Percentiles rank a stretch among this genome's conserved stretches.
These are phyloP conservation scores for Phaeolepiota aurea DNA, from an alignment of 768 basidiomycete genomes.

Conservation along the genomic window DNA sequence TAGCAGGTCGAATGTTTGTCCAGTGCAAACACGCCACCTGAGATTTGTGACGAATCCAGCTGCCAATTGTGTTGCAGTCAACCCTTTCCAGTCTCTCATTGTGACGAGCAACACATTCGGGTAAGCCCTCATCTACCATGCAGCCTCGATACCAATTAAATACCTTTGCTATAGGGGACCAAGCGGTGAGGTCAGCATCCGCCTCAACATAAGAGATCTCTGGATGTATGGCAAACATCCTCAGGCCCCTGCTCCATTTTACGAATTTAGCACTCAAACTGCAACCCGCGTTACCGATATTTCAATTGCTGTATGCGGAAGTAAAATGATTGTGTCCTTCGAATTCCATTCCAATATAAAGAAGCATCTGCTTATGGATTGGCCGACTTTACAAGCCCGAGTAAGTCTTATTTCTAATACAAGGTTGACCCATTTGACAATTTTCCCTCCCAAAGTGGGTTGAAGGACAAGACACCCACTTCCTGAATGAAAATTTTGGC, in stretches of 20 bases:
- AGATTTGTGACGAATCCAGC: slow-evolving; percentile 32
- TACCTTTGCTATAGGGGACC: slow-evolving; percentile 19
- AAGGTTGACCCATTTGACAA: too few species aligned
- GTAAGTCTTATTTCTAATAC: slow-evolving; percentile 19
- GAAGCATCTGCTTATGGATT: slow-evolving; percentile 41
- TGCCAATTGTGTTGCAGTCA: slow-evolving; percentile 36
- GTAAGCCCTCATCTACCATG: slow-evolving; percentile 16
- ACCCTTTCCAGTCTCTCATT: slow-evolving; percentile 35
- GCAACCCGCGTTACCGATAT: slow-evolving; percentile 24
- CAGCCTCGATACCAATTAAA: slow-evolving; percentile 1
- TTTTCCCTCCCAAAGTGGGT: slow-evolving; percentile 38
- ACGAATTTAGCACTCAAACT: slow-evolving; percentile 31
- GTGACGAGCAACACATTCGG: slow-evolving; percentile 32
- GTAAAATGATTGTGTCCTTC: slow-evolving; percentile 32
- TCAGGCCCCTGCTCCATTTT: slow-evolving; percentile 27
- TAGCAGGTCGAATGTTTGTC: slow-evolving; percentile 32
- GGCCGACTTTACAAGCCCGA: slow-evolving; percentile 38
- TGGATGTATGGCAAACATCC: slow-evolving; percentile 50
- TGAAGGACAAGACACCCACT: slow-evolving; percentile 36
- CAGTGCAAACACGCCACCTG: slow-evolving; percentile 34
- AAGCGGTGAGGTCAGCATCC: slow-evolving; percentile 31
- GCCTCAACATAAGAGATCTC: slow-evolving; percentile 47
- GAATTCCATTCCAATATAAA: slow-evolving; percentile 29
- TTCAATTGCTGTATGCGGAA: slow-evolving; percentile 31
- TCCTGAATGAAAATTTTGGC: slow-evolving; percentile 50